phyloP scores from a whole-genome alignment of 1,284 basidiomycete species.

The Ustilago sp. region DNA sequence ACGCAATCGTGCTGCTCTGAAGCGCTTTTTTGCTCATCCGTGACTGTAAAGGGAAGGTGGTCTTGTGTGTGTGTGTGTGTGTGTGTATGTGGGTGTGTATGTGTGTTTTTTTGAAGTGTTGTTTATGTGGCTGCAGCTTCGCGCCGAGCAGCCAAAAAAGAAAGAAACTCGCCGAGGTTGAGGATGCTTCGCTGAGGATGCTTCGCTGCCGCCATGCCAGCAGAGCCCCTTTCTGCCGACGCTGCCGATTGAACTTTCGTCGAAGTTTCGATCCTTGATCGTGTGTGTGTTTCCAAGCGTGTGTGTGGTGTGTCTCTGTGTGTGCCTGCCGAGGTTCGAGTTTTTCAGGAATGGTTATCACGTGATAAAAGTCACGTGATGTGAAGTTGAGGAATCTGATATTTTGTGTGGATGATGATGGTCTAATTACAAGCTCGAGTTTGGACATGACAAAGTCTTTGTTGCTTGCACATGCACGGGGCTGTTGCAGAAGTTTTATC shows the following conservation, averaged over 20 bases:
- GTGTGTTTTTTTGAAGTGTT: neutral
- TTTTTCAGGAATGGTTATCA: neutral
- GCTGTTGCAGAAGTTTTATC: too few relatives aligned
- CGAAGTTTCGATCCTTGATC: neutral
- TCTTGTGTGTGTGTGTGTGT: neutral
- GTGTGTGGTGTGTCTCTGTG: neutral
- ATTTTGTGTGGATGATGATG: too few relatives aligned
- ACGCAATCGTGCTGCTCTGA: neutral
- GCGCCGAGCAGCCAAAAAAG: conserved; percentile 6
- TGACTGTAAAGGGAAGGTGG: neutral
- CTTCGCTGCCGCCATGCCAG: conserved; percentile 1
- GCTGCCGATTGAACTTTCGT: conserved; percentile 7
- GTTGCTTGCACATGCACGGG: too few relatives aligned
- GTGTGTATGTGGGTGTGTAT: neutral
- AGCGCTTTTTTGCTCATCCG: neutral
- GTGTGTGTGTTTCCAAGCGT: neutral
- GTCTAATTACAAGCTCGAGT: too few relatives aligned
- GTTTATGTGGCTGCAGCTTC: conserved; percentile 10
- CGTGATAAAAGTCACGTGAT: too few relatives aligned
- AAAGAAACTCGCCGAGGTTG: too few relatives aligned
- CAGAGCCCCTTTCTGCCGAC: conserved; percentile 10
- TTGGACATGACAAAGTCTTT: too few relatives aligned
- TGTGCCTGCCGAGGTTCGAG: neutral
- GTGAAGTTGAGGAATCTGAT: too few relatives aligned
- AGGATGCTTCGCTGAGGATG: neutral